These are phyloP conservation scores for Cladosporium halotolerans DNA, from an alignment of 2,329 filamentous ascomycete species.

Conservation along the genomic window DNA sequence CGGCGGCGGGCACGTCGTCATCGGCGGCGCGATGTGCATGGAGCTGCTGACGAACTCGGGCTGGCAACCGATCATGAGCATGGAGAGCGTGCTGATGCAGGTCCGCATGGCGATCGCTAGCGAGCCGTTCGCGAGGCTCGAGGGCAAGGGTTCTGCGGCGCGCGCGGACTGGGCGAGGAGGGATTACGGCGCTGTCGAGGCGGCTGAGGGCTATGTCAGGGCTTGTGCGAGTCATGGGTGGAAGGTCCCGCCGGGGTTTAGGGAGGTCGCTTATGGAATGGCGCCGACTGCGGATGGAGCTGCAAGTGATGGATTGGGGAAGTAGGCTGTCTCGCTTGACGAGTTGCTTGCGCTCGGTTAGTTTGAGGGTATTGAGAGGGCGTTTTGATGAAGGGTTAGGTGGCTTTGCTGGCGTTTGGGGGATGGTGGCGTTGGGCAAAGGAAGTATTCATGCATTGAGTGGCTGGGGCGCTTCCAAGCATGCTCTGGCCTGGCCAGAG, in stretches of 20 bases:
- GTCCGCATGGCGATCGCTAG: constrained; percentile 68
- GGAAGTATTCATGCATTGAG: too few relatives aligned
- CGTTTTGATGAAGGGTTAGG: not conserved
- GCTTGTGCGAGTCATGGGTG: constrained; percentile 67
- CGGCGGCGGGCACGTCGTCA: constrained; percentile 80
- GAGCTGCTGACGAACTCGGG: constrained; percentile 68
- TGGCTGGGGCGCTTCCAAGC: too few relatives aligned
- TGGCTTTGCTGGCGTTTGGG: not conserved
- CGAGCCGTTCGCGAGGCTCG: constrained; percentile 71
- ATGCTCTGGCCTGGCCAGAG: too few relatives aligned
- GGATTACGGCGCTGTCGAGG: constrained; percentile 61
- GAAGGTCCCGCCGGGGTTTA: constrained; percentile 60
- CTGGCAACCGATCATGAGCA: constrained; percentile 66
- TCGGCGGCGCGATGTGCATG: constrained; percentile 78
- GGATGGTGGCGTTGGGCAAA: not conserved
- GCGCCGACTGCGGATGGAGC: not conserved
- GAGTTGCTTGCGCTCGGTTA: not conserved
- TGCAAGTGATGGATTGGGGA: not conserved
- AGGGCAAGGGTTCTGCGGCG: constrained; percentile 18
- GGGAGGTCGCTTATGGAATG: constrained; percentile 37
- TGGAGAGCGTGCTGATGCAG: constrained; percentile 76
- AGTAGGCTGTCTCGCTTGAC: not conserved
- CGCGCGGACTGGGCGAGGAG: not conserved
- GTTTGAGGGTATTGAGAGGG: not conserved
- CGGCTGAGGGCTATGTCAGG: constrained; percentile 65